Conservation (phyloP, 2,329 filamentous ascomycete species). For the Trichoderma sp. region DNA sequence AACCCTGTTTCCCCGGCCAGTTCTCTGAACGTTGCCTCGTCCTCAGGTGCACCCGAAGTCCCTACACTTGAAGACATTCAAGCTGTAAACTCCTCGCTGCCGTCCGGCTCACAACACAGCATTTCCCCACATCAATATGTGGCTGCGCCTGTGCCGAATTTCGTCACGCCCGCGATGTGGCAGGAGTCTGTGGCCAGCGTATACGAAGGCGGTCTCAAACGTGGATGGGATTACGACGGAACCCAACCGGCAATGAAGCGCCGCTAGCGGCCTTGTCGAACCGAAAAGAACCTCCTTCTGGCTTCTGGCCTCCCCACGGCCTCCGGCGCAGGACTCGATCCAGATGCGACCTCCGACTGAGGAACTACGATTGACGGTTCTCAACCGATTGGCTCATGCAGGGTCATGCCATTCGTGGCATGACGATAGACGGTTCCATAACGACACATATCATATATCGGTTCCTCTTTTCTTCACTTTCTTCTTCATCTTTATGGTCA, state of each 20-base stretch:
- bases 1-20: constrained; percentile 46
- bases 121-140: constrained; percentile 55
- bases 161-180: constrained; percentile 73
- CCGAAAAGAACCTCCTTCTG: neutral
- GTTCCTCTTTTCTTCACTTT: neutral
- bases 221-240: constrained; percentile 59
- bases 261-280: constrained; percentile 23
- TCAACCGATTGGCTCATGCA: neutral
- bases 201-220: constrained; percentile 65
- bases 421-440: neutral
- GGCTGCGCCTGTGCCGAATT: constrained; percentile 55
- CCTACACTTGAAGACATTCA: constrained; percentile 56
- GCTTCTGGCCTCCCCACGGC: neutral
- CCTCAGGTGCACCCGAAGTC: constrained; percentile 56
- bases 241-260: constrained; percentile 36
- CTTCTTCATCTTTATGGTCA: neutral
- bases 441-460: neutral
- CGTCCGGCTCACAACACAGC: constrained; percentile 45
- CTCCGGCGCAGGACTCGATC: neutral
- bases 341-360: neutral
- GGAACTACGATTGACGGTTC: neutral
- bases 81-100: constrained; percentile 47
- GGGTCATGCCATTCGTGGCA: neutral
- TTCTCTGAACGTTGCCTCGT: constrained; percentile 55
- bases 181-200: constrained; percentile 70